A percentile compares a stretch with the other conserved stretches of the same genome.
Conservation (phyloP, 129 eudicot genomes). For the Sambucus nigra region DNA sequence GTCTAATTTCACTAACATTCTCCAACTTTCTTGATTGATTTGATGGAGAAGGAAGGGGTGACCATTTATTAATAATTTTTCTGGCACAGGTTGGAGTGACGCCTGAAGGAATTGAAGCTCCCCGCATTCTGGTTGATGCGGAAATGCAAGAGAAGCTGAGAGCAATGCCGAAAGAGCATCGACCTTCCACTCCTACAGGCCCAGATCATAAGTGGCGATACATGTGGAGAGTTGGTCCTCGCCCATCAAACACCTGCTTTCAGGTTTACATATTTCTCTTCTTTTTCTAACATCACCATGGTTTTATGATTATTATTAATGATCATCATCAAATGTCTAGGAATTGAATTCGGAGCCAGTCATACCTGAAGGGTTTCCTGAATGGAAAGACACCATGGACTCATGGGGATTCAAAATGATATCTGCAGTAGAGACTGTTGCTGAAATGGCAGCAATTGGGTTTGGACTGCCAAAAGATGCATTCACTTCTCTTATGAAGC, state of each 20-base stretch:
- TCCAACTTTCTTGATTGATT: too few relatives aligned
- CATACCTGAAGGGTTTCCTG: constrained; percentile 83
- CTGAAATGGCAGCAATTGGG: constrained; percentile 99
- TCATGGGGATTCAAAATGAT: constrained; percentile 92
- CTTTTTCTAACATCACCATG: neutral
- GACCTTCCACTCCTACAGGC: constrained; percentile 59
- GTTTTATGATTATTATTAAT: constrained; percentile 4
- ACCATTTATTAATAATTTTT: too few relatives aligned
- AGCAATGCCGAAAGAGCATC: constrained; percentile 59
- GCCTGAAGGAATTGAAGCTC: constrained; percentile 95
- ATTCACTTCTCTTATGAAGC: constrained; percentile 87
- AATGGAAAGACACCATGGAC: constrained; percentile 94
- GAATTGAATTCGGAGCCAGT: constrained; percentile 93
- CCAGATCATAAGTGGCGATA: constrained; percentile 99
- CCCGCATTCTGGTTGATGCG: constrained; percentile 87
- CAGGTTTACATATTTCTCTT: constrained; percentile 38
- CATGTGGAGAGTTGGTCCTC: constrained; percentile 98
- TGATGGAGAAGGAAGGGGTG: too few relatives aligned
- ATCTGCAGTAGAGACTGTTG: constrained; percentile 87
- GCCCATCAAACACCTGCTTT: constrained; percentile 69
- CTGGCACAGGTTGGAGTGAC: constrained; percentile 81
- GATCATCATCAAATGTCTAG: constrained; percentile 28
- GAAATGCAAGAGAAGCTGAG: constrained; percentile 70
- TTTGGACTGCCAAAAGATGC: constrained; percentile 83
- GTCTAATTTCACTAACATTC: constrained; percentile 12